These are phyloP conservation scores for Cyberlindnera petersonii DNA, from an alignment of 805 yeast species.

Conservation along the genomic window DNA sequence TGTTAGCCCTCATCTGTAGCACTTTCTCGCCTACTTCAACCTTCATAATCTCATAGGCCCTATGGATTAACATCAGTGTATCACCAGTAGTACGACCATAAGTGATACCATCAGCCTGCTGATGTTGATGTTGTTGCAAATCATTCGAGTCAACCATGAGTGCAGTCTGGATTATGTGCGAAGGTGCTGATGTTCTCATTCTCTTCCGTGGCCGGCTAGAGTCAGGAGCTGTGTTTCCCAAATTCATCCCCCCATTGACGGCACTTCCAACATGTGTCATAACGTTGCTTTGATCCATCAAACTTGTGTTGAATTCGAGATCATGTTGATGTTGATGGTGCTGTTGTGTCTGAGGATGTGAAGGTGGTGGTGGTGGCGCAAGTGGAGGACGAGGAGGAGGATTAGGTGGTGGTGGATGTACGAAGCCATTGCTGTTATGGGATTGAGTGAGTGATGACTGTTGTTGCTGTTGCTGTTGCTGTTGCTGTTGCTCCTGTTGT, in stretches of 20 bases:
- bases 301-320: slow-evolving; percentile 6
- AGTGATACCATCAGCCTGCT: neutral
- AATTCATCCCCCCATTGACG: slow-evolving; percentile 5
- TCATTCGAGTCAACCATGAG: slow-evolving; percentile 12
- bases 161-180: slow-evolving; percentile 9
- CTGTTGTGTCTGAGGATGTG: slow-evolving; percentile 11
- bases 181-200: slow-evolving; percentile 7
- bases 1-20: slow-evolving; percentile 17
- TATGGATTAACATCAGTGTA: slow-evolving; percentile 21
- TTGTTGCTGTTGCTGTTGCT: slow-evolving; percentile 6
- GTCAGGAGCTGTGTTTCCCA: slow-evolving; percentile 3
- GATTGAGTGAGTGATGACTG: no score
- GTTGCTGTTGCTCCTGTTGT: slow-evolving; percentile 1
- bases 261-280: no score
- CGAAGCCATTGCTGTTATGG: slow-evolving; percentile 2
- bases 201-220: slow-evolving; percentile 9
- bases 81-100: slow-evolving; percentile 19
- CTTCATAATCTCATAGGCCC: slow-evolving; percentile 24
- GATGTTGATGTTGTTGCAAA: slow-evolving; percentile 2
- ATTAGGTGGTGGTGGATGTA: neutral
- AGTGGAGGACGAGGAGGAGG: neutral
- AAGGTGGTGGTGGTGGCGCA: slow-evolving; percentile 9
- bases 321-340: slow-evolving; percentile 11
- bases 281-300: slow-evolving; percentile 10
- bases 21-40: slow-evolving; percentile 20